Evolutionary conservation across 805 yeast genomes (phyloP), one percentile per base, ranked within the genome.

Genomic region (Barnettozyma wickerhamii): DNA sequence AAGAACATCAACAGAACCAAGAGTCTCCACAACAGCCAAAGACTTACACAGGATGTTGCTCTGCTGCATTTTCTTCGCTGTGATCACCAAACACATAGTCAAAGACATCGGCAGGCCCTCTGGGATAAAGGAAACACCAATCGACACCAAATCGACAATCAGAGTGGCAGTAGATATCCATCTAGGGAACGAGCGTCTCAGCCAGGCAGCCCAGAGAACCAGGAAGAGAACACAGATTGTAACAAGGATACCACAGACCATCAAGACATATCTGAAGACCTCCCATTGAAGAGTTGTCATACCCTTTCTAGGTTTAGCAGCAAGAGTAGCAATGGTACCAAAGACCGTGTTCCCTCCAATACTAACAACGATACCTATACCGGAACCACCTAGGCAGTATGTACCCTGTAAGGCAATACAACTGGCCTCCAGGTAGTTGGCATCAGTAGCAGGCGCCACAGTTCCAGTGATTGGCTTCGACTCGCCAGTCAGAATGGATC

Each of bases 71-170:
- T 60, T 61, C 30, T 55, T 53, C 15, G 80, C 77, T 20, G 76
- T 69, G 30, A 75, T 65, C 24, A 72, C 57, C 41, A 75, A 58
- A 51, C 63, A 79, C 43, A 66, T 74, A 50, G 72, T 75, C 62
- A 58, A 69, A 38, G 75, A 79, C 60, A 62, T 73, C 42, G 67
- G 81, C 24, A 70, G 58, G 31, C 77, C 77, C 50, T 73, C 76
- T 6, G 78, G 77, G 35, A 74, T 69, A 42, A 73, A 72, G 1
- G 79, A 67, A 30, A 73, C 75, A 2, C 70, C 65, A 32, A 73
- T 61, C 4, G 72, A 67, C 37, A 72, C 73, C 34, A 66, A 42
- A 45, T 70, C 73, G 19, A 70, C 63, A 31, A 69, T 66, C 42
- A 72, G 56, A 10, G 62, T 51, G 4, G 72, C 61, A 9, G 63